Conservation (phyloP, 495 filamentous ascomycete genomes). For the Tirmania nivea region DNA sequence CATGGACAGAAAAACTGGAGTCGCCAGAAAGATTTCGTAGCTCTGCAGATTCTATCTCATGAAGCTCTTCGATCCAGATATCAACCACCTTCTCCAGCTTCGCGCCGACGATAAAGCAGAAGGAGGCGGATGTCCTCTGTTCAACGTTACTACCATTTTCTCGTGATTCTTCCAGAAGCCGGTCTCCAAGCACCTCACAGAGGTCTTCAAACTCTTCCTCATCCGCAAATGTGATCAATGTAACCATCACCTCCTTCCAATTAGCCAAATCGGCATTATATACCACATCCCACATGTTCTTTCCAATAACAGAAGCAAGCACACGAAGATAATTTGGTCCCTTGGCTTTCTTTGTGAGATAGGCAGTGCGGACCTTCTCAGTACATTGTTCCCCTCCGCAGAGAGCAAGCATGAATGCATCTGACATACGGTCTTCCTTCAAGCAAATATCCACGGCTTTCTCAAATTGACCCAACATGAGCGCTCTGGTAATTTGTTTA, state of each 20-base stretch:
- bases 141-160: slow-evolving; percentile 27
- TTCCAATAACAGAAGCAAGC: slow-evolving; percentile 75
- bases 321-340: slow-evolving; percentile 83
- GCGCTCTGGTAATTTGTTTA: slow-evolving; percentile 60
- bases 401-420: slow-evolving; percentile 96
- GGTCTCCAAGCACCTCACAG: slow-evolving; percentile 88
- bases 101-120: slow-evolving; percentile 86
- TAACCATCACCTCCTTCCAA: slow-evolving; percentile 95
- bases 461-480: slow-evolving; percentile 80
- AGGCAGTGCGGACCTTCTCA: slow-evolving; percentile 79
- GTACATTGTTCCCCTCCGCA: slow-evolving; percentile 86
- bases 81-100: slow-evolving; percentile 90
- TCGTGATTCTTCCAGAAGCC: slow-evolving; percentile 49
- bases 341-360: slow-evolving; percentile 60
- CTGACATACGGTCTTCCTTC: slow-evolving; percentile 69
- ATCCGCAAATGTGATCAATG: slow-evolving; percentile 83
- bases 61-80: slow-evolving; percentile 80
- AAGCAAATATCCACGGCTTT: slow-evolving; percentile 73
- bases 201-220: slow-evolving; percentile 80
- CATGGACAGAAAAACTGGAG: slow-evolving; percentile 79
- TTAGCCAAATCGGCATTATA: slow-evolving; percentile 79
- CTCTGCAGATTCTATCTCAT: slow-evolving; percentile 60
- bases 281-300: slow-evolving; percentile 96
- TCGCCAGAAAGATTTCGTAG: slow-evolving; percentile 44
- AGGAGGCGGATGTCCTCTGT: slow-evolving; percentile 65